Conservation (phyloP, 352 stramenopile genomes). For the Pythium diclinum region DNA sequence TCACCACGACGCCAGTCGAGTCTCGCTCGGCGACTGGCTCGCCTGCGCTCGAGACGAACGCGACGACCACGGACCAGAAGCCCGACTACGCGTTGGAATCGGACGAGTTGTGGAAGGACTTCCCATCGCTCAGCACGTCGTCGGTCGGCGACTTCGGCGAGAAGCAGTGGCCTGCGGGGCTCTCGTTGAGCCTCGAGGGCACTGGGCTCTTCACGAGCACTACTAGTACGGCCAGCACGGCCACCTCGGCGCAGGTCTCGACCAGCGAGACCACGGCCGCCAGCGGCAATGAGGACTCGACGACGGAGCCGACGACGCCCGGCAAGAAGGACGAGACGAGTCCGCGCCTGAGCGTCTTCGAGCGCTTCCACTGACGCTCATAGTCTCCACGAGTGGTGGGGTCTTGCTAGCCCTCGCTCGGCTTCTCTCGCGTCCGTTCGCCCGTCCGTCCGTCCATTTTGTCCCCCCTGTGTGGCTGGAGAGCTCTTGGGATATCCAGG, state of each 20-base stretch:
- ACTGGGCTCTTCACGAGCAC: conserved; percentile 26
- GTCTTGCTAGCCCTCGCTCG: conserved; percentile 4
- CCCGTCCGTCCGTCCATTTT: conserved; percentile 28
- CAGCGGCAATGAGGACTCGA: conserved; percentile 17
- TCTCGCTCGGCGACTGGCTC: conserved; percentile 1
- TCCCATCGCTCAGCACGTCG: conserved; percentile 39
- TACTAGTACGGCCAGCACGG: conserved; percentile 23
- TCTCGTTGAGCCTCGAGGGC: conserved; percentile 58
- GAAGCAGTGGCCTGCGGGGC: conserved; percentile 56
- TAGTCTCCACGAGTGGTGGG: conserved; percentile 4
- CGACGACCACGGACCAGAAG: conserved; percentile 29
- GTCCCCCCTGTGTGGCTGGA: conserved; percentile 33
- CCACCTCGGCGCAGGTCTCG: conserved; percentile 30
- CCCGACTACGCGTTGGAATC: conserved; percentile 60
- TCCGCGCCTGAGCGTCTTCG: conserved; percentile 76
- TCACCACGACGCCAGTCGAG: conserved; percentile 32
- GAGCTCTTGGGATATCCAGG: conserved; percentile 25
- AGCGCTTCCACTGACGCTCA: conserved; percentile 69
- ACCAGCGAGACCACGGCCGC: not conserved
- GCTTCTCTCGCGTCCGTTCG: conserved; percentile 8
- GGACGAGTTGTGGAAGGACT: conserved; percentile 80
- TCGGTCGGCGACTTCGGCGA: conserved; percentile 33
- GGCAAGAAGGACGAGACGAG: conserved; percentile 64
- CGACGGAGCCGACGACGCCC: conserved; percentile 29
- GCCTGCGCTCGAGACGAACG: conserved; percentile 20